A percentile compares a stretch with the other conserved stretches of the same genome.
Evolutionary conservation across 352 stramenopile genomes (phyloP).

Genomic region (Aphanomyces astaci): DNA sequence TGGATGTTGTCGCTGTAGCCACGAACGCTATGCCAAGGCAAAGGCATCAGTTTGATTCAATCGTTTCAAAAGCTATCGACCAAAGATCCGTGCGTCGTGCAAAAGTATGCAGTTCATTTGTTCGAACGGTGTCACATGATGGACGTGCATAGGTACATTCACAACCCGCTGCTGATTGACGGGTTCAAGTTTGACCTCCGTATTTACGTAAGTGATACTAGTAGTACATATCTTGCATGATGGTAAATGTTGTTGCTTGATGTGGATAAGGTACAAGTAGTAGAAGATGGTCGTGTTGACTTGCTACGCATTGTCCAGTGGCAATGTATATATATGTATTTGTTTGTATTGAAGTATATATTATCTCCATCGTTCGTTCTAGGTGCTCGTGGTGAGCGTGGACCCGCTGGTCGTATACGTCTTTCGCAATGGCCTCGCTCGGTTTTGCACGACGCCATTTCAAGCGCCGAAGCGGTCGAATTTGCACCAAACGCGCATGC

Average conservation of each 20-base stretch:
- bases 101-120: constrained; percentile 24
- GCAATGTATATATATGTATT: no score
- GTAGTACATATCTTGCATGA: no score
- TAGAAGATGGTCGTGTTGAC: no score
- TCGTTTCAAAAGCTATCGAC: constrained; percentile 30
- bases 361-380: no score
- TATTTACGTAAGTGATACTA: constrained; percentile 82
- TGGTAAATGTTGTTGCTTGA: no score
- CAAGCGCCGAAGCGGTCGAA: constrained; percentile 33
- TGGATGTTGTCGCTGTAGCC: constrained; percentile 22
- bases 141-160: constrained; percentile 72
- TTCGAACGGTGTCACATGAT: neutral
- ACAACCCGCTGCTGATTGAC: constrained; percentile 86
- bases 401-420: constrained; percentile 75
- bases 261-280: no score
- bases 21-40: constrained; percentile 36
- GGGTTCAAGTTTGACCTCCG: constrained; percentile 92
- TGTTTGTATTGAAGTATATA: no score
- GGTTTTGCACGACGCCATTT: constrained; percentile 62
- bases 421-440: constrained; percentile 77
- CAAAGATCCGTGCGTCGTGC: constrained; percentile 37
- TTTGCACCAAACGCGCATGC: constrained; percentile 38
- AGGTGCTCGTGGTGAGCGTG: constrained; percentile 37
- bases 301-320: no score
- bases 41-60: constrained; percentile 39